Conservation (phyloP, 805 yeast genomes). For the Pichia deserticola region DNA sequence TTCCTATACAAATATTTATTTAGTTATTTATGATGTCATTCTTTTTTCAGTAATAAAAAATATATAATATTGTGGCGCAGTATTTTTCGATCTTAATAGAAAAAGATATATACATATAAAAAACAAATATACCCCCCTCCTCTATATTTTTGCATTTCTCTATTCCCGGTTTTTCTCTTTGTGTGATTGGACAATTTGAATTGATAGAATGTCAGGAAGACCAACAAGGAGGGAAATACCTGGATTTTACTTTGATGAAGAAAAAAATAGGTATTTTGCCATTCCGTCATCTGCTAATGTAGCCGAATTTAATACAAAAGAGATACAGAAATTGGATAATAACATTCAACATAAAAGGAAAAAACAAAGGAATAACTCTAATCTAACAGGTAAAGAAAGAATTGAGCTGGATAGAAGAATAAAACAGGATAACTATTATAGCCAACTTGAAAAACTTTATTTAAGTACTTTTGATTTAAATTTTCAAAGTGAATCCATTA, state of each 20-base stretch:
- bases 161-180: too few relatives aligned
- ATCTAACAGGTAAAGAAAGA: not conserved
- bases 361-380: not conserved
- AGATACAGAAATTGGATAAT: not conserved
- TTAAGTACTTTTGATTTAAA: not conserved
- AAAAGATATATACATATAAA: too few relatives aligned
- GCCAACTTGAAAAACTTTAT: not conserved
- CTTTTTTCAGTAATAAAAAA: too few relatives aligned
- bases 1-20: too few relatives aligned
- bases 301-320: not conserved
- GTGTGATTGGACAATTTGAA: too few relatives aligned
- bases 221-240: slow-evolving; percentile 3
- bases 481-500: not conserved
- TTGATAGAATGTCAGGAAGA: not conserved
- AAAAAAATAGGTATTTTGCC: slow-evolving; percentile 8
- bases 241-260: slow-evolving; percentile 9
- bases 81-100: too few relatives aligned
- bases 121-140: too few relatives aligned
- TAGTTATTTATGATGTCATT: too few relatives aligned
- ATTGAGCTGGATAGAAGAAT: not conserved
- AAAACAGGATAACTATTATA: not conserved
- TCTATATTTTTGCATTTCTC: too few relatives aligned
- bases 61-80: too few relatives aligned
- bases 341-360: not conserved
- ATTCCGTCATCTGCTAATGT: slow-evolving; percentile 1